Evolutionary conservation across 2,329 filamentous ascomycete genomes (phyloP), one percentile per base, ranked within the genome.

Genomic region (Apiospora malaysiana): DNA sequence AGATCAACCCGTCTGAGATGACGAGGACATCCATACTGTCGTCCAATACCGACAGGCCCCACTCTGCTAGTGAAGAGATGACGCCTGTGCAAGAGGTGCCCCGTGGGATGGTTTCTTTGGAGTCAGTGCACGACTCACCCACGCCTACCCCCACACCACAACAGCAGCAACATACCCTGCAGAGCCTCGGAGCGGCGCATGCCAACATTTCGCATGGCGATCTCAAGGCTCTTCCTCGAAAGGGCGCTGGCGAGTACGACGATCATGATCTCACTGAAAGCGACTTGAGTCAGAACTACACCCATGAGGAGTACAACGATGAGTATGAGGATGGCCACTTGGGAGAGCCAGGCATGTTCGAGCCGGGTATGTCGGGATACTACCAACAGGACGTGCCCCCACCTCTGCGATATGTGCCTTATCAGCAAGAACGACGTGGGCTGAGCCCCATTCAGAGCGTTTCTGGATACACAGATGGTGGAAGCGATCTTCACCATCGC

Each of bases 361-460:
- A 86, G 81, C 83, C 5, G 84, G 84, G 9, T 76, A 78, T n/a
- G 78, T 78, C 77, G 80, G 78, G 80, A 65, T 89, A 88, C 75
- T 85, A 83, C 74, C 86, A 85, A 3, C 90, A 91, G 75, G 88
- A 91, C 72, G 90, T 92, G 2, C 89, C 90, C 2, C 87, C 89
- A 3, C 89, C 89, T 21, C 81, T 91, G 40, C 89, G 88, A 74
- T 92, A 92, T 75, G 86, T 91, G n/a, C 89, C 91, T 1, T 91
- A 93, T 73, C 88, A 91, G 75, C 87, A 90, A 14, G 89, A 92
- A 75, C 87, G 89, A 69, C 91, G 93, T 56, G 92, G 91, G 14
- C 83, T 97, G 67, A 98, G 95, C 78, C 95, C 95, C 0, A 95
- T 97, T 72, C 95, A 96, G 75, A 98, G 95, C 76, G 93, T 97